A percentile compares a stretch with the other conserved stretches of the same genome.
Evolutionary conservation across 306 rosid species (phyloP).

Genomic region (Cicer arietinum): DNA sequence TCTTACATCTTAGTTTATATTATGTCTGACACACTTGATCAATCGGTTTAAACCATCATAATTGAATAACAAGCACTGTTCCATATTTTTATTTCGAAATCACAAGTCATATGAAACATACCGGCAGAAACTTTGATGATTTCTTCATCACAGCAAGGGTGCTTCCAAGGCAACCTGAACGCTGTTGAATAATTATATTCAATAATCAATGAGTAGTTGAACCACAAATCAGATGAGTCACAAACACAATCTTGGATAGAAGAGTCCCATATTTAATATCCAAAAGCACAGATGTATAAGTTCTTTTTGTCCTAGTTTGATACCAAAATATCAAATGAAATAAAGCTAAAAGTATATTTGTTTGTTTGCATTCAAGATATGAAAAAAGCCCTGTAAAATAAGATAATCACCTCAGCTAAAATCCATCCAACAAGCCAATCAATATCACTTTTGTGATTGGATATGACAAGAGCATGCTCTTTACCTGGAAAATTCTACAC

Average conservation of each 20-base stretch:
- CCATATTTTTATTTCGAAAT: slow-evolving; percentile 33
- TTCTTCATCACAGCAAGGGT: slow-evolving; percentile 95
- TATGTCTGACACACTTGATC: neutral
- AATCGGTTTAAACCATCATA: slow-evolving; percentile 17
- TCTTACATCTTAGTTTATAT: slow-evolving; percentile 27
- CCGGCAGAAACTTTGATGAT: slow-evolving; percentile 85
- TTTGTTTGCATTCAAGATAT: slow-evolving; percentile 28
- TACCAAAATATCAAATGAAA: slow-evolving; percentile 15
- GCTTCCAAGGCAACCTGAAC: slow-evolving; percentile 92
- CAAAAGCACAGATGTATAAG: slow-evolving; percentile 9
- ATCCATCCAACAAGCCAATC: slow-evolving; percentile 99
- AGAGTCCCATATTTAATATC: slow-evolving; percentile 10
- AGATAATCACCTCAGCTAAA: slow-evolving; percentile 77
- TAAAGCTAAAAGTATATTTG: slow-evolving; percentile 8
- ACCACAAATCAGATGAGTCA: slow-evolving; percentile 34
- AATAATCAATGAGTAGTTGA: slow-evolving; percentile 40
- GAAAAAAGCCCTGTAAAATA: slow-evolving; percentile 35
- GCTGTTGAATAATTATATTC: slow-evolving; percentile 57
- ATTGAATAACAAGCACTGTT: slow-evolving; percentile 2
- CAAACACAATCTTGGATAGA: slow-evolving; percentile 26
- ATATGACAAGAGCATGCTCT: slow-evolving; percentile 88
- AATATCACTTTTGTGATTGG: slow-evolving; percentile 89
- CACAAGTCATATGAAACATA: slow-evolving; percentile 46
- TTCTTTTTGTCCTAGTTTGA: neutral
- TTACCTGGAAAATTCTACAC: slow-evolving; percentile 64